A percentile compares a stretch with the other conserved stretches of the same genome.
phyloP scores from a whole-genome alignment of 495 filamentous ascomycete species.

The Diplogelasinospora grovesii region DNA sequence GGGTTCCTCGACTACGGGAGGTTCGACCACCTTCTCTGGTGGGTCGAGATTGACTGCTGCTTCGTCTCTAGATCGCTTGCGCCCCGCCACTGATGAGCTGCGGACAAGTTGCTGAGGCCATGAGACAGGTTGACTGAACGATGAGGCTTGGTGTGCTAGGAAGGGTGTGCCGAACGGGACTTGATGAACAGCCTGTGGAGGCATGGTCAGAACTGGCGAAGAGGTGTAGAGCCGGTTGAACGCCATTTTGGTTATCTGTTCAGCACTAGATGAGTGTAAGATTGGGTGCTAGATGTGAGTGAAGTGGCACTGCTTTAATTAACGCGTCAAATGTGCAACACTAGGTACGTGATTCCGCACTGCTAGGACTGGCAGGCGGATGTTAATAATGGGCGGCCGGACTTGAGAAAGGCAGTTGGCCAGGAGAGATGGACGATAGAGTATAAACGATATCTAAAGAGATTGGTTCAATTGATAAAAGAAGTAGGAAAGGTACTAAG shows the following conservation, averaged over 20 bases:
- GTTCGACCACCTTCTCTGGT: constrained; percentile 36
- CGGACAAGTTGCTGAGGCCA: constrained; percentile 22
- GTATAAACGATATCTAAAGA: background rate
- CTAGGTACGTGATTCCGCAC: background rate
- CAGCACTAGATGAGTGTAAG: constrained; percentile 21
- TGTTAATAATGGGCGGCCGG: constrained; percentile 14
- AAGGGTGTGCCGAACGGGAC: constrained; percentile 37
- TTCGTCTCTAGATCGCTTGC: constrained; percentile 61
- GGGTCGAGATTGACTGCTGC: constrained; percentile 52
- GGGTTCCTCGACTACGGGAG: constrained; percentile 39
- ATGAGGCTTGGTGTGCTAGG: constrained; percentile 33
- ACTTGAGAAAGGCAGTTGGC: constrained; percentile 24
- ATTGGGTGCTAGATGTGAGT: constrained; percentile 20
- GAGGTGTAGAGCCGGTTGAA: constrained; percentile 40
- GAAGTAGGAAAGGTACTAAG: constrained; percentile 7
- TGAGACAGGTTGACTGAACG: constrained; percentile 33
- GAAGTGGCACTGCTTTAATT: constrained; percentile 19
- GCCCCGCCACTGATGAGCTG: constrained; percentile 39
- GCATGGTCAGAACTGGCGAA: constrained; percentile 48
- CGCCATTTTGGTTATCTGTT: constrained; percentile 38
- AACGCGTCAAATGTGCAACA: constrained; percentile 13
- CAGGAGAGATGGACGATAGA: constrained; percentile 9
- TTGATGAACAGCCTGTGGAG: constrained; percentile 39
- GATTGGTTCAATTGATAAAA: constrained; percentile 4
- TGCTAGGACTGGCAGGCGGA: constrained; percentile 4